Evolutionary conservation across 2,329 filamentous ascomycete species (phyloP), one percentile per base, ranked within the genome.

Genomic region (Byssothecium circinans): DNA sequence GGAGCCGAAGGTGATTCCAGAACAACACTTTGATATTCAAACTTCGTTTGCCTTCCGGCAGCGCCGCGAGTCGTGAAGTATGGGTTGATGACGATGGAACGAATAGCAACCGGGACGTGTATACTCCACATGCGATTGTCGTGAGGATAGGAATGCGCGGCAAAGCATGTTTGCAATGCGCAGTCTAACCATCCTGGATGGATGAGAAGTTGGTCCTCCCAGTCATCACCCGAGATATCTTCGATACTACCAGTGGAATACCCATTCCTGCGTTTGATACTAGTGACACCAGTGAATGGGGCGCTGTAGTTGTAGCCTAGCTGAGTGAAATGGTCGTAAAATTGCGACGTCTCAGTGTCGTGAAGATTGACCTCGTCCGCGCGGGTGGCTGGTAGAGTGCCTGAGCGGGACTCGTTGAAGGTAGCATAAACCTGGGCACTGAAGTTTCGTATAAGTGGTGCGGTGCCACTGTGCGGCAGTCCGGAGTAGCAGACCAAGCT

Each of bases 111-210:
- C 2, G 58, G 58, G 1, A 70, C 39, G 30, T 66, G 57, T 10
- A 65, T 29, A 33, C 50, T 29, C 51, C 65, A 54, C 29, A 70
- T 41, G 17, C 56, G 41, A 10, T 54, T 61, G 50, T 70, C 66
- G 8, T 52, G 49, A 1, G 70, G 70, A 20, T 58, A 62, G 17
- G 52, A 54, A 36, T 56, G 55, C 2, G 70, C 69, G 2, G 61
- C 53, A 17, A 70, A 36, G 15, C 64, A 49, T 0, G 60, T 51
- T 40, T 73, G 70, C 12, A 73, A 52, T 1, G 62, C 61, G 14
- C 53, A 58, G 36, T 73, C 70, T 1, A 71, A 48, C 11, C 50
- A 34, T 0, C 52, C 58, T 1, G 69, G 69, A 43, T 72, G 57
- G 1, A 68, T 38, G 19, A 49, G 36, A 20, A 47, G 25, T 14